Base-by-base conservation (phyloP, 2,329 filamentous ascomycete genomes). In the Hawksworthiomyces lignivorus region DNA sequence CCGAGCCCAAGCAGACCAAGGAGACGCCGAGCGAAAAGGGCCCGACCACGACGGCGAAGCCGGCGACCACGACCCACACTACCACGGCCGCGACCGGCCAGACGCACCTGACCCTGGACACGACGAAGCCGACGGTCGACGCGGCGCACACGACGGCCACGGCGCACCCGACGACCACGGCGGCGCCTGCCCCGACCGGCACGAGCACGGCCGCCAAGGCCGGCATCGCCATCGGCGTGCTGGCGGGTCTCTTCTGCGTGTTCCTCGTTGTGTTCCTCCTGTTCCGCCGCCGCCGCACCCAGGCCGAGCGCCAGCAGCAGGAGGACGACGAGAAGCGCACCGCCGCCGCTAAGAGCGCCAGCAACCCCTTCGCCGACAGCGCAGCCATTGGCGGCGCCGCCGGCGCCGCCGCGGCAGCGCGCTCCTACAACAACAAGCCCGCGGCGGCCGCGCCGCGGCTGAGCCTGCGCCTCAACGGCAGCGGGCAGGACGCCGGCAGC, bases 161-260 rank as follows among this genome's bases (percentile, higher is more conserved):
- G 5, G 17, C 27, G 21, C 26, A 43, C 3, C 10, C 40, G 17
- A 17, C 43, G 10, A 29, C 28, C 14, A 28, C 18, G 15, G 35
- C 39, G 21, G 26, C 39, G 12, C 21, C 39, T 15, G 19, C 30
- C 17, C 20, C 33, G 18, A 14, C 19, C 11, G 41, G 40, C 31
- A 45, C 41, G 27, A 46, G 39, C 39, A 4, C 48, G 58, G 72
- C 43, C 57, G 72, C 64, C 22, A 92, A 87, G 62, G 89, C 87
- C 32, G 92, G 92, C 46, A 75, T 96, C 48, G 87, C 83, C 6
- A 80, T 96, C 57, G 89, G 88, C 55, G 77, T 94, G 36, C 63
- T 96, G 24, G 69, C 82, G 7, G 77, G 76, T 36, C 53, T 95
- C 20, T 75, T 82, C 24, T 62, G 82, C 3, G 58, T 92, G 20